Evolutionary conservation across 2,329 filamentous ascomycete species (phyloP).

Genomic region (Nigrospora sphaerica): DNA sequence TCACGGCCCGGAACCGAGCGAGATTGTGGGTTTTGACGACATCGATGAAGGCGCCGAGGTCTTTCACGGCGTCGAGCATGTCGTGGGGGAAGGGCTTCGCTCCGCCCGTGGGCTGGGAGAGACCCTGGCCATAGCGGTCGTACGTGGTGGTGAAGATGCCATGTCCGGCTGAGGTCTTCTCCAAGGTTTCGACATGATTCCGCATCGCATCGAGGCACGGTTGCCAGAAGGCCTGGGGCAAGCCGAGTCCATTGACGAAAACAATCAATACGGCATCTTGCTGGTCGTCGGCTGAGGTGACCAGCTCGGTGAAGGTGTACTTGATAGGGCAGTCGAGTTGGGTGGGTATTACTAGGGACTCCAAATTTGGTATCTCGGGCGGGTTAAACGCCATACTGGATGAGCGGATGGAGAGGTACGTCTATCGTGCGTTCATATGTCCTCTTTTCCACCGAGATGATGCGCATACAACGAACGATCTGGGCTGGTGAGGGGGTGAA

Average conservation of each 20-base stretch:
- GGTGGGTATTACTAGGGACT: neutral
- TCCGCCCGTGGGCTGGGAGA: slow-evolving; percentile 35
- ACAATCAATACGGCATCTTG: neutral
- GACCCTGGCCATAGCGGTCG: slow-evolving; percentile 51
- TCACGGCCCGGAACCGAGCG: slow-evolving; percentile 5
- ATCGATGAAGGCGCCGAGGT: slow-evolving; percentile 35
- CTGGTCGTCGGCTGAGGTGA: neutral
- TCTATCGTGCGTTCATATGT: no score
- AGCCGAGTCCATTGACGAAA: slow-evolving; percentile 2
- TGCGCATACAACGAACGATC: no score
- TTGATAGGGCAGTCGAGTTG: neutral
- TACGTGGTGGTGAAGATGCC: slow-evolving; percentile 36
- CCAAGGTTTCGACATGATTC: no score
- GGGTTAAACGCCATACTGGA: neutral
- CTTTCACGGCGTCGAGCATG: slow-evolving; percentile 30
- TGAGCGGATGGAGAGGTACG: no score
- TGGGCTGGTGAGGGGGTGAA: no score
- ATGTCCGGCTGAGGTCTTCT: no score
- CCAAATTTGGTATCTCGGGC: neutral
- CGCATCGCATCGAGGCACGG: neutral
- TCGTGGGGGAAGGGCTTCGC: slow-evolving; percentile 37
- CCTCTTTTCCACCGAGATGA: no score
- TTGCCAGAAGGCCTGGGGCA: neutral
- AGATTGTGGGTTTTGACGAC: slow-evolving; percentile 28
- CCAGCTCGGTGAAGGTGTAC: neutral